Evolutionary conservation across 192 early-diverging fungal genomes (phyloP), one percentile per base, ranked within the genome.

Genomic region (Chytriomyces confervae): DNA sequence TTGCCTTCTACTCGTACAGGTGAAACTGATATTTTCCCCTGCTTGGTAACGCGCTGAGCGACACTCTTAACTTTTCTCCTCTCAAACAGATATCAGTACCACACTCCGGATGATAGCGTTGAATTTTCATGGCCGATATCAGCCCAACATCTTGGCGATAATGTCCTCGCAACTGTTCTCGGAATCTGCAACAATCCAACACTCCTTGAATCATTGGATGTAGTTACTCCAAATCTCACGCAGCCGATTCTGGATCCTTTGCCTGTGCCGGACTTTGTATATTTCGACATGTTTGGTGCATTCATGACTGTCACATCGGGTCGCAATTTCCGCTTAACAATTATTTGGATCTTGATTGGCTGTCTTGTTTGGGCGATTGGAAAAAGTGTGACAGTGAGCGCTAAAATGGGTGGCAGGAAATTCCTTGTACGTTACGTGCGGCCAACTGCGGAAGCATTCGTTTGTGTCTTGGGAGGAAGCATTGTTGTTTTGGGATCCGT

Each of bases 131-230:
- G 51, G 20, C 62, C 76, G 5, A 70, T 76, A 18, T 76, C 76
- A 20, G 79, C 73, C 43, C 86, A 88, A 66, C 82, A 84, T 29
- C 53, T 88, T 79, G 84, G 82, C 16, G 83, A 86, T 27, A 86
- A 88, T 69, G 47, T 88, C 49, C 76, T 77, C 5, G 70, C 74
- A 16, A 43, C 72, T 10, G 73, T 85, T 6, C 9, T 49, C 50
- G 62, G 72, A 13, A 60, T 83, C 11, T 73, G 73, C 68, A 64
- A 29, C 23, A 53, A 13, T 10, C 29, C 29, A 36, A 76, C 75
- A 47, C n/a, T 75, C 7, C 50, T 77, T 20, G 20, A 75, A 7
- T 36, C 53, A 10, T 20, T 76, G 6, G 60, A 67, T 65, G 29
- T 47, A 13, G 13, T 77, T 47, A 23, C 48, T 6, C 44, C 50